Conservation (phyloP, 805 yeast genomes). For the Nakazawaea wyomingensis region DNA sequence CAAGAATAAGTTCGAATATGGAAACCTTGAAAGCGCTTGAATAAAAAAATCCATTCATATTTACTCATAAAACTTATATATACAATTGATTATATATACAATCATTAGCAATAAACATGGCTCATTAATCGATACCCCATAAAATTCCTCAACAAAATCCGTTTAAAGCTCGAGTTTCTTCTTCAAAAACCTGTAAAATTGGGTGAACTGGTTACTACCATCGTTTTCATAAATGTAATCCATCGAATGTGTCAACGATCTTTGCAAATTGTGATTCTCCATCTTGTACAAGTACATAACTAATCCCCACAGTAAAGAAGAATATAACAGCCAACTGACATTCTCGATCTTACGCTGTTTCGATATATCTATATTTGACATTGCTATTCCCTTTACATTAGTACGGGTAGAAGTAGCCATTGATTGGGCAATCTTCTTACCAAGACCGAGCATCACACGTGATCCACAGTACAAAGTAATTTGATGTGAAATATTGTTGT, state of each 20-base stretch:
- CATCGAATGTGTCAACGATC: conserved; percentile 62
- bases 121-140: too few relatives aligned
- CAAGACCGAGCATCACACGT: conserved; percentile 58
- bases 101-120: too few relatives aligned
- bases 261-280: conserved; percentile 59
- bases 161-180: neutral
- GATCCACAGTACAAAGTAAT: conserved; percentile 70
- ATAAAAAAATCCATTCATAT: too few relatives aligned
- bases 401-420: conserved; percentile 18
- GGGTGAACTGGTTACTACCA: conserved; percentile 20
- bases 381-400: too few relatives aligned
- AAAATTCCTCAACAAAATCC: too few relatives aligned
- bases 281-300: conserved; percentile 67
- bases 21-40: too few relatives aligned
- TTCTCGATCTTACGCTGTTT: conserved; percentile 22
- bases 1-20: too few relatives aligned
- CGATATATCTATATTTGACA: neutral
- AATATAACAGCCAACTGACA: conserved; percentile 51
- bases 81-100: too few relatives aligned
- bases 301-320: conserved; percentile 65
- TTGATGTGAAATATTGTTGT: conserved; percentile 51
- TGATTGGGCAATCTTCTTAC: conserved; percentile 38
- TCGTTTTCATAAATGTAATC: conserved; percentile 65
- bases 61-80: too few relatives aligned
- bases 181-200: neutral